A percentile compares a stretch with the other conserved stretches of the same genome.
Evolutionary conservation across 139 green algal species (phyloP).

Genomic region (Chlamydomonas incerta): DNA sequence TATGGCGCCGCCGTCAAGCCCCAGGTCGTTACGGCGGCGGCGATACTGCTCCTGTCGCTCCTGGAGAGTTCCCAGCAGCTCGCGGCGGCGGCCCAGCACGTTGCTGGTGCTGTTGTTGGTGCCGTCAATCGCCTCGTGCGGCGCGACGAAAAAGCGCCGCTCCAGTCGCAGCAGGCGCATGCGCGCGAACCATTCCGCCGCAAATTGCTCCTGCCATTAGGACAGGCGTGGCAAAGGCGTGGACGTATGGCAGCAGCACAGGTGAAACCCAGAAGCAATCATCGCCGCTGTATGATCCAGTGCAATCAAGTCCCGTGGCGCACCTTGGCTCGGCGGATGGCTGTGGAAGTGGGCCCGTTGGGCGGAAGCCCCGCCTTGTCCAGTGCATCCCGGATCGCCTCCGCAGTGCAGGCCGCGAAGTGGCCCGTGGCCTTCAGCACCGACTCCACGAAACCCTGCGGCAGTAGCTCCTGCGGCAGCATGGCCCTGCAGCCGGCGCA

Average conservation of each 20-base stretch:
- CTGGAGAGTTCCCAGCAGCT: constrained; percentile 49
- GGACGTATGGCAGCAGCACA: no score
- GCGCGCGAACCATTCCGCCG: constrained; percentile 39
- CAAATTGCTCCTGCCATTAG: constrained; percentile 21
- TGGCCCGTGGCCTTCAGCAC: not conserved
- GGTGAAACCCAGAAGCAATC: no score
- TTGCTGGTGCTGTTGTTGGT: constrained; percentile 60
- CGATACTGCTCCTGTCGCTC: constrained; percentile 50
- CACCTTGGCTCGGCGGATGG: constrained; percentile 34
- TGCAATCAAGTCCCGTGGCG: no score
- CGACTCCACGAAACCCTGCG: constrained; percentile 14
- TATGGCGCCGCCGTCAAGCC: constrained; percentile 13
- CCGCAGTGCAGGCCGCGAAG: constrained; percentile 25
- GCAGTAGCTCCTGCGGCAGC: constrained; percentile 13
- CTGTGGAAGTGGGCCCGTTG: not conserved
- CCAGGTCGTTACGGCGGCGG: constrained; percentile 13
- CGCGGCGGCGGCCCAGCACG: not conserved
- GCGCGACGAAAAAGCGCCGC: constrained; percentile 31
- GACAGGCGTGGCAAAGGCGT: no score
- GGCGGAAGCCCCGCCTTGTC: constrained; percentile 18
- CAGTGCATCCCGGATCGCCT: constrained; percentile 53
- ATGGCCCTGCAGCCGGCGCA: constrained; percentile 15
- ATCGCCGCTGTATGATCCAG: no score
- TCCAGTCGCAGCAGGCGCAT: constrained; percentile 34
- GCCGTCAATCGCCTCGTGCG: constrained; percentile 39